Evolutionary conservation across 768 basidiomycete species (phyloP), one percentile per base, ranked within the genome.

Genomic region (Paxillus ammoniavirescens): DNA sequence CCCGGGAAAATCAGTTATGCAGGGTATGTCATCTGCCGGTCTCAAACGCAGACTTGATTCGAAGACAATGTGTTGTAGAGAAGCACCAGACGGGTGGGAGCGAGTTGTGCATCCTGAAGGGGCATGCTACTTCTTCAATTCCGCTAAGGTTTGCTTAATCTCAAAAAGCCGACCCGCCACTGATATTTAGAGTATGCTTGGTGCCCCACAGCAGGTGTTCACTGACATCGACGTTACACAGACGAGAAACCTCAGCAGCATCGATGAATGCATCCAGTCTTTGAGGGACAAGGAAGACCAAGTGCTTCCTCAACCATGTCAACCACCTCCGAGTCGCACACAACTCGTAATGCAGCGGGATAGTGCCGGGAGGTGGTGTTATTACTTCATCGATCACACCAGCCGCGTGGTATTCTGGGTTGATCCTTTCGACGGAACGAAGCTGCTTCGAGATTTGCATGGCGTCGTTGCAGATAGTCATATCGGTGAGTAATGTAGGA

Each of bases 371-470:
- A 14, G 12, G 15, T 52, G 42, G 50, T 42, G 50, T 9, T 52
- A 52, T 37, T 45, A 52, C 17, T 52, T 52, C 41, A 42, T 18
- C 8, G 15, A 52, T 26, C 50, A 52, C 14, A 8, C 21, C 15
- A 36, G 14, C 40, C 31, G 15, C 28, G 31, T 44, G 15, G 15
- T 54, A n/a, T 54, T 54, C 31, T 54, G 53, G 53, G 31, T 54
- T 2, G n/a, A 49, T 4, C 10, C 13, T 37, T 30, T n/a, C 40
- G 8, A 17, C n/a, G 40, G 47, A 13, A 8, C 3, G 9, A 13
- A 38, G 5, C 30, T 54, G 14, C 2, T 54, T 15, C 4, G 13
- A 15, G 47, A 49, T 17, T 18, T 54, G 21, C 35, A 48, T 9
- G 53, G 53, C 12, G 40, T 54, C 9, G 23, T 31, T 8, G 13